Evolutionary conservation across 768 basidiomycete species (phyloP), one percentile per base, ranked within the genome.

Genomic region (Amanita pseudoporphyria): DNA sequence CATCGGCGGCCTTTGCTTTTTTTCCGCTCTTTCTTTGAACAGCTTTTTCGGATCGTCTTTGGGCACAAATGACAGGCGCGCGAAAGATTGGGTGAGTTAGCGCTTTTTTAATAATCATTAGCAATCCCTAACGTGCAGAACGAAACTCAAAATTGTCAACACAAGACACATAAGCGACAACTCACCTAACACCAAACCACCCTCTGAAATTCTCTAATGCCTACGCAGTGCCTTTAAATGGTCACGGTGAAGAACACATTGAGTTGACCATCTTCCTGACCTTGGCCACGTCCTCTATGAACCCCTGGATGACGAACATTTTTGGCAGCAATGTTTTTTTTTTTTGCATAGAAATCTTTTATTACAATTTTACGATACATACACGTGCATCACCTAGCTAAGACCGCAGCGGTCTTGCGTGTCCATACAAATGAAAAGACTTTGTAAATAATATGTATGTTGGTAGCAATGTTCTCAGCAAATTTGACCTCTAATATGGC

Each of bases 131-230:
- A 9, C 7, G 26, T 13, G 35, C 16, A 36, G 14, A 36, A 36
- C 35, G 10, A 19, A 45, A 9, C 35, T 24, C n/a, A n/a, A n/a
- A n/a, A n/a, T 19, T 13, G 22, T 33, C 24, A 35, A 24, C n/a
- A 47, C 22, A 38, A 47, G 21, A 26, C 14, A 3, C n/a, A 45
- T 5, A 3, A n/a, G 5, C 16, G 10, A n/a, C 21, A 19, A 9
- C 9, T 24, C n/a, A n/a, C n/a, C n/a, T 18, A 19, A 24, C 3
- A 39, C 9, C 2, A n/a, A 40, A 3, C 3, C 7, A 92, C 95
- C 92, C 74, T 97, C 94, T 9, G 94, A 96, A 13, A 58, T 96
- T 97, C 70, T 97, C 92, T 57, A 98, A 72, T 30, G 93, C 93
- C 62, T 94, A 83, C 0, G 89, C 92, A 19, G 93, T 91, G 52